Evolutionary conservation across 2,329 filamentous ascomycete species (phyloP), one percentile per base, ranked within the genome.

Genomic region (Juglanconis juglandina): DNA sequence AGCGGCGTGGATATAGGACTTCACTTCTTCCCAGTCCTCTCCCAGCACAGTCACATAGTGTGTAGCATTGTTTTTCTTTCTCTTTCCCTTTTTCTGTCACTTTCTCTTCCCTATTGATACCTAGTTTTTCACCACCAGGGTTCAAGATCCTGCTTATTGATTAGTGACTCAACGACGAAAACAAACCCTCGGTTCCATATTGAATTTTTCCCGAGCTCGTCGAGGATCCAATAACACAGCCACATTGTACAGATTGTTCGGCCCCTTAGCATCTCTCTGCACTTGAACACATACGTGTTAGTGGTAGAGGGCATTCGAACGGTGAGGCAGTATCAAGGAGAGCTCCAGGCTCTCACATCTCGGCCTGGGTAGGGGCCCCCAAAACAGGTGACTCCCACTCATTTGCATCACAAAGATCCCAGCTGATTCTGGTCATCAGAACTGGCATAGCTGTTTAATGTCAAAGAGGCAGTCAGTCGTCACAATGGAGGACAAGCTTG

Each of bases 401-500:
- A 4, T 42, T 14, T 14, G 4, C n/a, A 13, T 42, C 39, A 42
- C 4, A 9, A 10, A 7, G 39, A 42, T 13, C 11, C 11, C 39
- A 4, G n/a, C 39, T 7, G 13, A 13, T 11, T 42, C 6, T 4
- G n/a, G 39, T 42, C 39, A 10, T 13, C n/a, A 11, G n/a, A 42
- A 7, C 4, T 13, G 39, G 10, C 39, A 42, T 42, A 9, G 11
- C 10, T 5, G 6, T 11, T 10, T 10, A 42, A 13, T 11, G 6
- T 5, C 4, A 5, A 2, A 42, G 39, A 42, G 39, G 10, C 39
- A 11, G 39, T 42, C 53, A 10, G 44, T 30, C 44, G 4, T 32
- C 11, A 32, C 24, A 30, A 60, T 56, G 58, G 61, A 60, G 4
- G 61, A 63, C 55, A 55, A 41, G n/a, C 58, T 63, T 5, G 61